Conservation (phyloP, 495 filamentous ascomycete species). For the Daldinia vernicosa region DNA sequence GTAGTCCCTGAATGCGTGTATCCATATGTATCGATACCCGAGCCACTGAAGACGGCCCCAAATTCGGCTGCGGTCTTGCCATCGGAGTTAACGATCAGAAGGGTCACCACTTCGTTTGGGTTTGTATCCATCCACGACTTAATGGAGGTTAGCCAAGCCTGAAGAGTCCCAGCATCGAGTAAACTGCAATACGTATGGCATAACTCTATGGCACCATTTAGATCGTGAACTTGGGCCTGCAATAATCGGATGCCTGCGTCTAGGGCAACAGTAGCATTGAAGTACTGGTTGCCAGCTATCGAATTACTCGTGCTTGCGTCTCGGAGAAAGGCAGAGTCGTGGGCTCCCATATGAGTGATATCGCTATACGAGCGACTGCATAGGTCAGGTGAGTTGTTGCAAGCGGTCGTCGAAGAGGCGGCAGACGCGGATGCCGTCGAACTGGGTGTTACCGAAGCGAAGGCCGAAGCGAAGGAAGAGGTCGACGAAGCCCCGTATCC, state of each 20-base stretch:
- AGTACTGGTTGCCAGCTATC: slow-evolving; percentile 71
- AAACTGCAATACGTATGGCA: slow-evolving; percentile 74
- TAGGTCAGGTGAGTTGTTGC: slow-evolving; percentile 73
- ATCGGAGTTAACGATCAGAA: slow-evolving; percentile 75
- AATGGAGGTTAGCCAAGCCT: slow-evolving; percentile 64
- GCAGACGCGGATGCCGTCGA: slow-evolving; percentile 26
- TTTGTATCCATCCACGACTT: slow-evolving; percentile 71
- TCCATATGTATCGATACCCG: slow-evolving; percentile 66
- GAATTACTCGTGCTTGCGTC: slow-evolving; percentile 61
- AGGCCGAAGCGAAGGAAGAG: slow-evolving; percentile 21
- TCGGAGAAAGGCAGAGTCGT: slow-evolving; percentile 73
- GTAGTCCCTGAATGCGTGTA: slow-evolving; percentile 57
- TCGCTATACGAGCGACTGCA: slow-evolving; percentile 70
- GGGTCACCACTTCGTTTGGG: slow-evolving; percentile 73
- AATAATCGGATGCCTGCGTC: slow-evolving; percentile 74
- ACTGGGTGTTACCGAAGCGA: slow-evolving; percentile 28
- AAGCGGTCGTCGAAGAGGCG: slow-evolving; percentile 50
- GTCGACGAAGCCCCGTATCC: slow-evolving; percentile 27
- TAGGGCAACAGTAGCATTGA: slow-evolving; percentile 70
- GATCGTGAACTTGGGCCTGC: slow-evolving; percentile 72
- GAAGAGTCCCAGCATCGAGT: slow-evolving; percentile 70
- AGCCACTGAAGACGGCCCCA: slow-evolving; percentile 60
- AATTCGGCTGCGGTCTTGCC: slow-evolving; percentile 59
- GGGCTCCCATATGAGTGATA: slow-evolving; percentile 73
- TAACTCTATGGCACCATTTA: slow-evolving; percentile 61